Base-by-base conservation (phyloP, 768 basidiomycete species). In the Ephemerocybe angulata region DNA sequence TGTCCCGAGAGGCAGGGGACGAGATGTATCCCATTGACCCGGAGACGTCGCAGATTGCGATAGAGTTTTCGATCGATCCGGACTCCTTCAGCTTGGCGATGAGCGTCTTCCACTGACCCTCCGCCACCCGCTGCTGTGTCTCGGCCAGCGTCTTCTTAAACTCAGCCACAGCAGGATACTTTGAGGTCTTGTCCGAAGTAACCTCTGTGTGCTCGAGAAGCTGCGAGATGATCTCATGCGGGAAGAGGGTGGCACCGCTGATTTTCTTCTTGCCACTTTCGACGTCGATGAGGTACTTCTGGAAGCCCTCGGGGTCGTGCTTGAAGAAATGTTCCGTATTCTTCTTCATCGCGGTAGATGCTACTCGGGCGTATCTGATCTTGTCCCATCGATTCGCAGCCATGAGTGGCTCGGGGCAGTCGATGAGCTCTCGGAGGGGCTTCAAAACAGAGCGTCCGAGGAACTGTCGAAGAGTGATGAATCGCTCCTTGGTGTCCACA, bases 41-140 rank as follows among this genome's bases (percentile, higher is more conserved):
- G 0, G 85, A 88, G 17, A 89, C 86, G 62, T 90, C 88, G 66
- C 86, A 88, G 25, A 89, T 61, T 0, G 87, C 87, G 24, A 90
- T 63, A 10, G 78, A 75, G 57, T 83, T 87, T 1, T 84, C 79
- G 35, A 90, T 60, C n/a, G 67, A 64, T 1, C 85, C 84, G 0
- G 76, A 69, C 28, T 81, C 79, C n/a, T 74, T 73, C 4, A 88
- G 68, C 4, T 72, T 73, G 17, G 72, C 67, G 30, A 89, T 68
- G 41, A 89, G 72, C 0, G 83, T 71, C 53, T 76, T 75, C 88
- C 87, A 90, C 67, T 90, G 88, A 0, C 76, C 80, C 57, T 89
- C 80, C 5, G 81, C 62, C 24, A 87, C 80, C 27, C 76, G 71
- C 17, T 67, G 30, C 58, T 76, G 64, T 17, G 69, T 67, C 38